Evolutionary conservation across 768 basidiomycete genomes (phyloP).

Genomic region (Fomitopsis pulvina): DNA sequence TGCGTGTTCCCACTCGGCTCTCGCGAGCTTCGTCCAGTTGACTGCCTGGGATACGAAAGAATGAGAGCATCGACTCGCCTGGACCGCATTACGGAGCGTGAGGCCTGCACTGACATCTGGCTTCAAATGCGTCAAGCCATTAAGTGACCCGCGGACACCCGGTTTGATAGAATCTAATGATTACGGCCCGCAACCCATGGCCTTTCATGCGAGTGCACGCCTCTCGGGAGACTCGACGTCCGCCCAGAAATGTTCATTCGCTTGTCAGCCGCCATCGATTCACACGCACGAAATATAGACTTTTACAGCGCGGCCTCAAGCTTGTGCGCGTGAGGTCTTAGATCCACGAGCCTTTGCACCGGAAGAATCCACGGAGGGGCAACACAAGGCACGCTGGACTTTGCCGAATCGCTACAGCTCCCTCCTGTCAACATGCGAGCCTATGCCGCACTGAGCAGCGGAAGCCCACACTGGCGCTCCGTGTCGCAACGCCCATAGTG

Average conservation of each 20-base stretch:
- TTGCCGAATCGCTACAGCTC: neutral
- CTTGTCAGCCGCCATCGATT: neutral
- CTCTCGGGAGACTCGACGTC: neutral
- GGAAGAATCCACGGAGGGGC: neutral
- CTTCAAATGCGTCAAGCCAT: neutral
- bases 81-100: neutral
- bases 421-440: neutral
- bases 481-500: neutral
- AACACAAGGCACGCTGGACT: conserved; percentile 4
- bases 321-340: neutral
- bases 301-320: neutral
- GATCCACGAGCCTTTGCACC: conserved; percentile 1
- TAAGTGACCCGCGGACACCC: neutral
- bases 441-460: neutral
- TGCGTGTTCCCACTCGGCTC: neutral
- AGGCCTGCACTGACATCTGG: neutral
- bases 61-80: neutral
- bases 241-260: neutral
- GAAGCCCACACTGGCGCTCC: neutral
- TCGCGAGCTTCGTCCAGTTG: neutral
- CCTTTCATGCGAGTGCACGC: neutral
- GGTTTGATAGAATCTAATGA: neutral
- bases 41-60: neutral
- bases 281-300: neutral
- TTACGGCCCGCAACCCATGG: neutral